Percentiles rank a stretch among this genome's conserved stretches.
Conservation (phyloP, 31 red algal species). For the Asparagopsis taxiformis region DNA sequence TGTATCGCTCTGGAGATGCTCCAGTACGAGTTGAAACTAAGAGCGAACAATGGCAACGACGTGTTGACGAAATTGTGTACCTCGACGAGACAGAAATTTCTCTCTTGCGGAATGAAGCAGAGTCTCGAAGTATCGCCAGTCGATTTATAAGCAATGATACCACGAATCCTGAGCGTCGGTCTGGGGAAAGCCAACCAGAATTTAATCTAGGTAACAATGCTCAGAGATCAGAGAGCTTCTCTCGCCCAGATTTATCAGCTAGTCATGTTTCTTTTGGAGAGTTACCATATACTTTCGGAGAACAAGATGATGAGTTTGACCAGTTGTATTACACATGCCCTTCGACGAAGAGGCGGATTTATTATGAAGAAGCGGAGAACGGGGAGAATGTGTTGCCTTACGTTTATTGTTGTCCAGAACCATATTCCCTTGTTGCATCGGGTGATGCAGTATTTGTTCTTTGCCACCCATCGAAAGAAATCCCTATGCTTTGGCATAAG, state of each 20-base stretch:
- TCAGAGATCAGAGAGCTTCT: too few relatives aligned
- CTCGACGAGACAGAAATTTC: constrained; percentile 40
- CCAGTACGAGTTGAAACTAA: constrained; percentile 61
- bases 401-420: constrained; percentile 74
- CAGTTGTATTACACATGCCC: constrained; percentile 55
- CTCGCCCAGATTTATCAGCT: too few relatives aligned
- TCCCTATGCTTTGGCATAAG: too few relatives aligned
- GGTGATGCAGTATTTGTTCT: constrained; percentile 77
- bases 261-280: too few relatives aligned
- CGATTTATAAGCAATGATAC: too few relatives aligned
- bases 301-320: constrained; percentile 43
- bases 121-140: constrained; percentile 25
- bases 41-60: constrained; percentile 32
- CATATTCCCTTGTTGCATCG: constrained; percentile 43
- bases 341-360: constrained; percentile 64
- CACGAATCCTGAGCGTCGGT: too few relatives aligned
- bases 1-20: constrained; percentile 74
- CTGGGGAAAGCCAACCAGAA: too few relatives aligned
- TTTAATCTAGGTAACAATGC: too few relatives aligned
- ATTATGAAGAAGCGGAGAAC: constrained; percentile 36
- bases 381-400: constrained; percentile 77
- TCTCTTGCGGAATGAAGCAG: constrained; percentile 13
- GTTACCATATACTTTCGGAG: too few relatives aligned
- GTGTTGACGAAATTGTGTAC: constrained; percentile 43
- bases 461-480: constrained; percentile 40